A percentile compares a stretch with the other conserved stretches of the same genome.
These are phyloP conservation scores for Plasmodium billcollinsi DNA, from an alignment of 169 alveolate genomes.

Conservation along the genomic window DNA sequence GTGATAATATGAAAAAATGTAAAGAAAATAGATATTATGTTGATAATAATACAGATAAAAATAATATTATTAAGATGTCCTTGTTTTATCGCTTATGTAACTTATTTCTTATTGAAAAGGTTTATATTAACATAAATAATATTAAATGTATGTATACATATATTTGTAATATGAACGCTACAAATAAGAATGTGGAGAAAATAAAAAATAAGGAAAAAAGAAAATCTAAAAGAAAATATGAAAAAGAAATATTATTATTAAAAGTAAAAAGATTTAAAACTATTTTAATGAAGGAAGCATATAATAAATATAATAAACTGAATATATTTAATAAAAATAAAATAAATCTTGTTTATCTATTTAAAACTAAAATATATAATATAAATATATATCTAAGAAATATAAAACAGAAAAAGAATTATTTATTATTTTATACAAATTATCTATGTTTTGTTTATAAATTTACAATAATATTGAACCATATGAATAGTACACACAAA, in stretches of 20 bases:
- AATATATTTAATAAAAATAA: no score
- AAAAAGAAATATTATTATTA: conserved; percentile 2
- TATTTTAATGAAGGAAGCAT: background rate
- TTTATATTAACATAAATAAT: conserved; percentile 5
- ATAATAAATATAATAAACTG: no score
- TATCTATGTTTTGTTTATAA: background rate
- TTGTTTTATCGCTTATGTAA: no score
- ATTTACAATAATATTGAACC: background rate
- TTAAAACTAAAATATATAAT: background rate
- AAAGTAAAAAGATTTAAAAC: background rate
- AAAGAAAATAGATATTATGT: no score
- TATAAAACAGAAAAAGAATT: background rate
- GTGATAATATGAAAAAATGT: no score
- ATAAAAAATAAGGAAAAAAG: background rate
- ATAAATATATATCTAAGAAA: conserved; percentile 3
- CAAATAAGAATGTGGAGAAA: background rate
- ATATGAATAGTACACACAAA: background rate
- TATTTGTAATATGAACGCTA: background rate
- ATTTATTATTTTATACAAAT: background rate
- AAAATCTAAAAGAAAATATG: background rate
- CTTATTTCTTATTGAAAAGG: no score
- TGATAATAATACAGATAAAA: no score
- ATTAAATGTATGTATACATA: background rate
- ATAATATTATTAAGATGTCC: no score
- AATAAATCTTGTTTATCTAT: no score